Evolutionary conservation across 768 basidiomycete genomes (phyloP).

Genomic region (Boletus coccyginus): DNA sequence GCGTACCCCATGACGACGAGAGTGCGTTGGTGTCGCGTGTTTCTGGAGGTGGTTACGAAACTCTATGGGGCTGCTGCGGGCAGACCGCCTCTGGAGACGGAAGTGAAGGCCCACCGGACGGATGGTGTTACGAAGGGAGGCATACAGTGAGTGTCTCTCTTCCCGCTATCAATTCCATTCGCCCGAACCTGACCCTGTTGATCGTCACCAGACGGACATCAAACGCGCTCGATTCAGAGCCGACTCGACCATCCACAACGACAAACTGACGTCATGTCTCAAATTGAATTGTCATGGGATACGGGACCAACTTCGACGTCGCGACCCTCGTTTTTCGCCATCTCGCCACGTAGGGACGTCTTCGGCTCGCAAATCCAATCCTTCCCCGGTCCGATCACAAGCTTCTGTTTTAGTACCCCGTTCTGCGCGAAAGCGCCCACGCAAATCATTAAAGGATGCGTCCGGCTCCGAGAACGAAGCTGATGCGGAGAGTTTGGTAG

Average conservation of each 20-base stretch:
- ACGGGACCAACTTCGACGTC: slow-evolving; percentile 18
- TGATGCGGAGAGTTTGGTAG: slow-evolving; percentile 6
- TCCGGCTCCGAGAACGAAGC: slow-evolving; percentile 20
- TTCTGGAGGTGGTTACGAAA: slow-evolving; percentile 41
- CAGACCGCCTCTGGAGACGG: slow-evolving; percentile 72
- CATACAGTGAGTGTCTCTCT: slow-evolving; percentile 50
- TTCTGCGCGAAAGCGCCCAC: slow-evolving; percentile 24
- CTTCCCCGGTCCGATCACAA: slow-evolving; percentile 24
- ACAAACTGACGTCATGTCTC: slow-evolving; percentile 65
- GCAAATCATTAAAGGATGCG: slow-evolving; percentile 19
- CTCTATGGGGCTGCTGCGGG: slow-evolving; percentile 74
- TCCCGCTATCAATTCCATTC: not conserved
- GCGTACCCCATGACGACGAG: slow-evolving; percentile 76
- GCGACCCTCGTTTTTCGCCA: not conserved
- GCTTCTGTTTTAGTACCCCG: slow-evolving; percentile 4
- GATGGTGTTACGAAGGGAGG: slow-evolving; percentile 83
- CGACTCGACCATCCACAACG: slow-evolving; percentile 62
- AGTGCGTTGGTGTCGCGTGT: slow-evolving; percentile 71
- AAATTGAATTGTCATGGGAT: slow-evolving; percentile 52
- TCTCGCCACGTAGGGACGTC: slow-evolving; percentile 4
- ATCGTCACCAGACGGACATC: slow-evolving; percentile 50
- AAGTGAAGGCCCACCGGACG: slow-evolving; percentile 80
- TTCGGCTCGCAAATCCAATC: slow-evolving; percentile 22
- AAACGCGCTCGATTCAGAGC: slow-evolving; percentile 79
- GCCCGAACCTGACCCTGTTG: not conserved